A percentile compares a stretch with the other conserved stretches of the same genome.
phyloP scores from a whole-genome alignment of 257 asterid species.

The Solanum lycopersicoides region DNA sequence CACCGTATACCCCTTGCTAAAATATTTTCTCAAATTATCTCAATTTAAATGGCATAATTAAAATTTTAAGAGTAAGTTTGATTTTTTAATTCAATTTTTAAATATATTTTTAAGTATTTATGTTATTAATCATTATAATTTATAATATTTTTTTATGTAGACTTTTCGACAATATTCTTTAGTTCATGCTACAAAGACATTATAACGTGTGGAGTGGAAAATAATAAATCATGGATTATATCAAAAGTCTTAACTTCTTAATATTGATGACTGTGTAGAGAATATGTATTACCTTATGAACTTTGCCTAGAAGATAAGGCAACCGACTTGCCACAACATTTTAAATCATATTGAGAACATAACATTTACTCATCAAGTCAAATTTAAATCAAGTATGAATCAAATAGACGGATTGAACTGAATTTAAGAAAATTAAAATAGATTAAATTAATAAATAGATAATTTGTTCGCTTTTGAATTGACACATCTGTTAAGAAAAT shows the following conservation, averaged over 20 bases:
- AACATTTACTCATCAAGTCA: background rate
- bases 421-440: background rate
- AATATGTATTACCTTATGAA: background rate
- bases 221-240: background rate
- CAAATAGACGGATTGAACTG: no score
- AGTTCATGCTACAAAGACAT: background rate
- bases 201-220: background rate
- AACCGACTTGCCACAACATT: background rate
- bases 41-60: no score
- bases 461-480: accelerated
- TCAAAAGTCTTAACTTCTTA: background rate
- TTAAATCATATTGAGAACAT: background rate
- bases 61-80: background rate
- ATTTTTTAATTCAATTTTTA: no score
- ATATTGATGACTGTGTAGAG: background rate
- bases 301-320: background rate
- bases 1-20: background rate
- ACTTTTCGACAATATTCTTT: background rate
- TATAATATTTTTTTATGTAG: no score
- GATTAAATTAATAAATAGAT: background rate
- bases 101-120: no score
- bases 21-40: background rate
- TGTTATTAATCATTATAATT: no score
- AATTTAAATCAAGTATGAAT: no score
- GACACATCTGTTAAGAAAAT: background rate